Percentiles rank a stretch among this genome's conserved stretches.
phyloP scores from a whole-genome alignment of 495 filamentous ascomycete genomes.

The Podospora didyma region DNA sequence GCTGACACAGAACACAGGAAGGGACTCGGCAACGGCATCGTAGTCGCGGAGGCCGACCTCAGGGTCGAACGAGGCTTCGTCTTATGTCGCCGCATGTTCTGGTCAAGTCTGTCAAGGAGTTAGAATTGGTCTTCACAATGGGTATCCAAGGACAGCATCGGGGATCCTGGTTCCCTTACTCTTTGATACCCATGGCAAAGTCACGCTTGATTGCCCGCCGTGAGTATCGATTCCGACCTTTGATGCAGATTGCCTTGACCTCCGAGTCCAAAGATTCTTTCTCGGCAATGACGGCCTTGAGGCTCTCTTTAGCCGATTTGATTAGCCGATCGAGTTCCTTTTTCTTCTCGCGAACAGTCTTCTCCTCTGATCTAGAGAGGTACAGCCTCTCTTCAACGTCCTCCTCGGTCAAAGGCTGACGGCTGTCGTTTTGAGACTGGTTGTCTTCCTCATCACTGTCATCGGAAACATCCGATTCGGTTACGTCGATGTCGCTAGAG shows the following conservation, averaged over 20 bases:
- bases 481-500: neutral
- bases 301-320: neutral
- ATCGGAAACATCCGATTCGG: conserved; percentile 9
- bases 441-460: conserved; percentile 31
- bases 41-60: conserved; percentile 49
- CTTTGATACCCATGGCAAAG: conserved; percentile 52
- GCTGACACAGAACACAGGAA: conserved; percentile 62
- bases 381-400: conserved; percentile 3
- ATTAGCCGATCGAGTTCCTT: conserved; percentile 24
- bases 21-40: conserved; percentile 42
- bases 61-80: conserved; percentile 27
- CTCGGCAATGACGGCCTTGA: conserved; percentile 14
- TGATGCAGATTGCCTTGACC: conserved; percentile 44
- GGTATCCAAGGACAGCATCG: no score
- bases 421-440: conserved; percentile 1
- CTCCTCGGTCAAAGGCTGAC: conserved; percentile 6
- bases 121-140: no score
- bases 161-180: conserved; percentile 10
- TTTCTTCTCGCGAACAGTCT: conserved; percentile 15
- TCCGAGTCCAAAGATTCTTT: conserved; percentile 29
- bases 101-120: conserved; percentile 6
- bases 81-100: conserved; percentile 9
- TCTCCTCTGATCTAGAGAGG: conserved; percentile 6
- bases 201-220: conserved; percentile 50
- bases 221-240: conserved; percentile 52